These are phyloP conservation scores for Parascedosporium putredinis DNA, from an alignment of 2,329 filamentous ascomycete genomes.

Conservation along the genomic window DNA sequence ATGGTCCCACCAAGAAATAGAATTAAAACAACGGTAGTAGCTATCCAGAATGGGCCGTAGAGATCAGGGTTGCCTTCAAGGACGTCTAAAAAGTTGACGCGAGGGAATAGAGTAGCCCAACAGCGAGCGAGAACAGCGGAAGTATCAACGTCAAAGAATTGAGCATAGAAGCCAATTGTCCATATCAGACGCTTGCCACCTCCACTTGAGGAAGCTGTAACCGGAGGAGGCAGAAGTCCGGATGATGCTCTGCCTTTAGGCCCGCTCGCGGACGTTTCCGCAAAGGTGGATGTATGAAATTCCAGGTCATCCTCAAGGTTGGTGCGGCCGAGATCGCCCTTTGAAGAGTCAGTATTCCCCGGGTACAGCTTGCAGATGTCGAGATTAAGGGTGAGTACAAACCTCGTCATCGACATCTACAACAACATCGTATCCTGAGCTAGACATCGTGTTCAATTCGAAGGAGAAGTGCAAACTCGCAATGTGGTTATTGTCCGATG, in stretches of 20 bases:
- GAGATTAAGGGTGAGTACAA: conserved; percentile 12
- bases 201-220: conserved; percentile 33
- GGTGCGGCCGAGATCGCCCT: conserved; percentile 96
- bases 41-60: conserved; percentile 98
- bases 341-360: background rate
- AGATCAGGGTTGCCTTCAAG: conserved; percentile 94
- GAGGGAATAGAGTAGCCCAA: conserved; percentile 78
- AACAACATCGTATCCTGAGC: conserved; percentile 91
- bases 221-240: conserved; percentile 47
- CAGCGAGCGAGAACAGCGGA: conserved; percentile 79
- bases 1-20: conserved; percentile 93
- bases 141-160: conserved; percentile 98
- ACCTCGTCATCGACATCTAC: conserved; percentile 97
- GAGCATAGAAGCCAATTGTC: conserved; percentile 86
- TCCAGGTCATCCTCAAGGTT: conserved; percentile 98
- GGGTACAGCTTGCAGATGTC: background rate
- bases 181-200: conserved; percentile 77
- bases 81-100: conserved; percentile 91
- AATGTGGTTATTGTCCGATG: too few relatives aligned
- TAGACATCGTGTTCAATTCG: conserved; percentile 48
- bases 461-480: background rate
- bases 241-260: conserved; percentile 37
- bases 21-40: conserved; percentile 92
- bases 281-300: conserved; percentile 90
- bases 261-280: conserved; percentile 41